Base-by-base conservation (phyloP, 352 stramenopile species). In the Globisporangium solare region DNA sequence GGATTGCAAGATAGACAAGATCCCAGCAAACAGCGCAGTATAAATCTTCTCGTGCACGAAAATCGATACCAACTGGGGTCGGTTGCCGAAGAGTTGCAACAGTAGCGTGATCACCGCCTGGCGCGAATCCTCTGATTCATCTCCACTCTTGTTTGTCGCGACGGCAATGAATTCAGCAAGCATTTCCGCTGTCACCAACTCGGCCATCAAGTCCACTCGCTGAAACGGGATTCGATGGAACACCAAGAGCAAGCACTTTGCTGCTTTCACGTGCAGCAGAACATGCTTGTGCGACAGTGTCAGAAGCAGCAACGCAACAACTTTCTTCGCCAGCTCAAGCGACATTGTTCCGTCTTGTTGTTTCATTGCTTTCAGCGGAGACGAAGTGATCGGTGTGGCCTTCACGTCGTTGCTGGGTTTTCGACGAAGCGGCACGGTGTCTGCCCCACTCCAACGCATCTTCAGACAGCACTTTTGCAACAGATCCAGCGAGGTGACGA, bases 401-500 rank as follows among this genome's bases (percentile, higher is more conserved):
- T 43, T 24, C 27, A 50, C 21, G 21, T 15, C 24, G 46, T 50
- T 21, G 60, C 52, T 35, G 15, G 22, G 43, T 6, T 41, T 56
- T 40, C 1, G 40, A 21, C 27, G 41, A 18, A 15, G 21, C 54
- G 24, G 22, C 22, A 27, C 39, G 21, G 12, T 35, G 37, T 42
- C 21, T 13, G n/a, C 11, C 20, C 14, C 18, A 18, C 59, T 56
- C 83, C 83, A 92, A 41, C 79, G 78, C 60, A 92, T 65, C 51
- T 77, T 86, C 18, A 80, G 47, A 45, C 82, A 92, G 21, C 83
- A 89, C 41, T 86, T 89, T 32, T 88, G 80, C 31, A 94, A 60
- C 17, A 94, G 69, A 21, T 74, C 68, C 20, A 94, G 54, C 3
- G 80, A 69, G 3, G 71, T 90, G 40, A 73, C 73, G 10, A 90